A percentile compares a stretch with the other conserved stretches of the same genome.
Evolutionary conservation across 1,284 basidiomycete genomes (phyloP).

Genomic region (Rhodofomes roseus): DNA sequence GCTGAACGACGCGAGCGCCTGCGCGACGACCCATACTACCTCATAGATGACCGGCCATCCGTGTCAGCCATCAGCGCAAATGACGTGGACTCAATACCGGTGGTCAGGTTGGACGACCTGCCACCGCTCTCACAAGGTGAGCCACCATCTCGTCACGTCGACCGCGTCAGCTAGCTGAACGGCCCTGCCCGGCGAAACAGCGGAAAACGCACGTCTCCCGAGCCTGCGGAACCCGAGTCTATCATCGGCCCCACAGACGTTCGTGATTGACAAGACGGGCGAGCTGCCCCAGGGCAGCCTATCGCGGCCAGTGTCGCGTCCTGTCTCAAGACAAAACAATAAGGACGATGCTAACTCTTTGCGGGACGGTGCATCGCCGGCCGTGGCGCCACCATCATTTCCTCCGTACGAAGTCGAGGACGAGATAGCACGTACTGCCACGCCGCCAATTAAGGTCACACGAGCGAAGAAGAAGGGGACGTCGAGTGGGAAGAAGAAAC

Average conservation of each 20-base stretch:
- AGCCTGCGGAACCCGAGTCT: slow-evolving; percentile 25
- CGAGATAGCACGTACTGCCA: slow-evolving; percentile 41
- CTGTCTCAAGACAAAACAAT: slow-evolving; percentile 22
- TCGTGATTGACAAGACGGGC: slow-evolving; percentile 73
- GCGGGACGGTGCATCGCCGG: slow-evolving; percentile 15
- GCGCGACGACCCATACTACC: slow-evolving; percentile 86
- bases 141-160: background rate
- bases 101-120: slow-evolving; percentile 75
- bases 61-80: slow-evolving; percentile 34
- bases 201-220: slow-evolving; percentile 22
- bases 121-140: slow-evolving; percentile 44
- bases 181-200: slow-evolving; percentile 7
- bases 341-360: slow-evolving; percentile 14
- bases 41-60: slow-evolving; percentile 64
- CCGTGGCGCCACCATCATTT: slow-evolving; percentile 43
- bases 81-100: slow-evolving; percentile 83
- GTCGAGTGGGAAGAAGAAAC: slow-evolving; percentile 60
- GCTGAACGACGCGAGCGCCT: slow-evolving; percentile 71
- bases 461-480: slow-evolving; percentile 67
- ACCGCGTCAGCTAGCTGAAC: slow-evolving; percentile 1
- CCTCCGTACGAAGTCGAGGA: slow-evolving; percentile 53
- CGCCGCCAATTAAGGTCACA: slow-evolving; percentile 72
- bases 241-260: slow-evolving; percentile 29
- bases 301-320: slow-evolving; percentile 16
- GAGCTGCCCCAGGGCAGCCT: slow-evolving; percentile 75